A percentile compares a stretch with the other conserved stretches of the same genome.
phyloP scores from a whole-genome alignment of 192 early-diverging fungal species.

The Podila verticillata region DNA sequence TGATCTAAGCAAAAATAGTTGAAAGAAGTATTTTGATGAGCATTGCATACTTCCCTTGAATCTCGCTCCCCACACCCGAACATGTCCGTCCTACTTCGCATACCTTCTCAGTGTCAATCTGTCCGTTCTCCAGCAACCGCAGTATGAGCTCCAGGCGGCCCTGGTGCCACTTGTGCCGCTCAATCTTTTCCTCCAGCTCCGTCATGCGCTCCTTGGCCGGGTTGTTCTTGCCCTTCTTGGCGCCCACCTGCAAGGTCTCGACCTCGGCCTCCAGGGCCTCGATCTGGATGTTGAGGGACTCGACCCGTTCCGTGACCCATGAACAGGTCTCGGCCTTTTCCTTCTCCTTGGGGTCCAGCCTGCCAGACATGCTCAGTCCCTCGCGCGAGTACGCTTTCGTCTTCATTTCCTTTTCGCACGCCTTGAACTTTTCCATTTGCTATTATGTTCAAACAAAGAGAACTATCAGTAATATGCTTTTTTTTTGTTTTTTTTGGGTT shows the following conservation, averaged over 20 bases:
- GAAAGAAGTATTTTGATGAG: not conserved
- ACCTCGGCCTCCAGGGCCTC: constrained; percentile 93
- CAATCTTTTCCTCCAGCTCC: constrained; percentile 79
- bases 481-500: not conserved
- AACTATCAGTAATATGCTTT: not conserved
- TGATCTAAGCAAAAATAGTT: constrained; percentile 61
- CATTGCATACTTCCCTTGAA: too few species aligned
- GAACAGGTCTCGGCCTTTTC: constrained; percentile 88
- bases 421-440: constrained; percentile 99
- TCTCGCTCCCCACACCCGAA: too few species aligned
- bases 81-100: too few species aligned
- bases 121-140: constrained; percentile 93
- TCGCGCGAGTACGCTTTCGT: constrained; percentile 99
- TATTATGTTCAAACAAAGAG: constrained; percentile 23
- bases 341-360: constrained; percentile 94
- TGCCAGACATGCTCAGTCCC: constrained; percentile 80
- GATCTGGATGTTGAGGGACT: constrained; percentile 87
- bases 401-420: constrained; percentile 98
- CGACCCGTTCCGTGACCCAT: constrained; percentile 87
- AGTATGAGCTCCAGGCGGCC: constrained; percentile 90
- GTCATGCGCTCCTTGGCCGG: constrained; percentile 78
- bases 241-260: constrained; percentile 72
- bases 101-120: constrained; percentile 87
- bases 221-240: constrained; percentile 87
- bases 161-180: constrained; percentile 93